These are phyloP conservation scores for Malus hybrid DNA, from an alignment of 331 rosid species.

Conservation along the genomic window DNA sequence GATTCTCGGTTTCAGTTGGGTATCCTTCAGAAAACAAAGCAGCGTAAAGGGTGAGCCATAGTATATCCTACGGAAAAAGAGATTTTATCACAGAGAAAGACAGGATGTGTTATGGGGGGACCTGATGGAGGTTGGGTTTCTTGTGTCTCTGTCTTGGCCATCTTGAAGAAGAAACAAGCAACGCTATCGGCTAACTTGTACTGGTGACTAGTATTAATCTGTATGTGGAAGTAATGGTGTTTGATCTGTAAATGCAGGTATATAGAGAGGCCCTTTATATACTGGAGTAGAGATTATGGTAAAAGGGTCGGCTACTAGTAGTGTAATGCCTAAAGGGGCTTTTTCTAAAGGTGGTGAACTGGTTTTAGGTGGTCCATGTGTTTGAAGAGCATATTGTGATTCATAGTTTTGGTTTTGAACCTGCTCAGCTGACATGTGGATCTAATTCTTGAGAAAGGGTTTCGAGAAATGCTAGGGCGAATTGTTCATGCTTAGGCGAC, in stretches of 20 bases:
- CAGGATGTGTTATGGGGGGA: not conserved
- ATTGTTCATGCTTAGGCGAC: not conserved
- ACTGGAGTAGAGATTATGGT: not conserved
- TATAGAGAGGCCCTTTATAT: not conserved
- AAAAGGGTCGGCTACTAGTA: not conserved
- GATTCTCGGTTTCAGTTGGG: slow-evolving; percentile 45
- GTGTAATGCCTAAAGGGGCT: not conserved
- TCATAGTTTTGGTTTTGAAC: not conserved
- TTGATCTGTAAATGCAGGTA: slow-evolving; percentile 4
- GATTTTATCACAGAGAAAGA: not conserved
- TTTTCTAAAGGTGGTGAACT: not conserved
- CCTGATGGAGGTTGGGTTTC: slow-evolving; percentile 62
- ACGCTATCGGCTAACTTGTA: not conserved
- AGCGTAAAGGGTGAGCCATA: not conserved
- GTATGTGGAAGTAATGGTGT: slow-evolving; percentile 1
- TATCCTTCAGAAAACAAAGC: slow-evolving; percentile 39
- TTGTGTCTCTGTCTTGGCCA: slow-evolving; percentile 40
- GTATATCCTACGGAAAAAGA: not conserved
- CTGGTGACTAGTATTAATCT: not conserved
- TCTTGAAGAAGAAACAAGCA: slow-evolving; percentile 13
- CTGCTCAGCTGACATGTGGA: not conserved
- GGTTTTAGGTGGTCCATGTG: not conserved
- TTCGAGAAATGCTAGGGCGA: not conserved
- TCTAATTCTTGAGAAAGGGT: not conserved
- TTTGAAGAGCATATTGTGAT: not conserved